Evolutionary conservation across 345 rosid genomes (phyloP), one percentile per base, ranked within the genome.

Genomic region (Euclidium syriacum): DNA sequence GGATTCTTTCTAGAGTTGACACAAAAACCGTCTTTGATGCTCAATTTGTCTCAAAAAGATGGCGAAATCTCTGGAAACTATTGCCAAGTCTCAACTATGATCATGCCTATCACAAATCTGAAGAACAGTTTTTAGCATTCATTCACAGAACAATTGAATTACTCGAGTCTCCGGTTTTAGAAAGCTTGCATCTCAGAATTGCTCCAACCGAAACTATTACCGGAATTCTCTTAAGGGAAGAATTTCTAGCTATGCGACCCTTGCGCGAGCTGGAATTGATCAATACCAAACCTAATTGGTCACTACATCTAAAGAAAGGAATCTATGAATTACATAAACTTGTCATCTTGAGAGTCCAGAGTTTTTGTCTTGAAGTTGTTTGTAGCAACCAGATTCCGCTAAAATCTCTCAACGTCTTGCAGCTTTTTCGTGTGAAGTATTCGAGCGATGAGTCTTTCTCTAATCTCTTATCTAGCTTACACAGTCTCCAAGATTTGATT

Each of bases 1-100:
- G 40, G 12, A 58, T 58, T 12, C 38, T 58, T 1, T 58, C 50
- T 7, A 11, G 26, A 2, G 26, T 42, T 58, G 27, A 9, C 2
- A 58, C 64, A 29, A 58, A 58, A 43, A 43, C 38, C 11, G 64
- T 23, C 40, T 18, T 30, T 2, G 64, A 41, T 8, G 41, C 64
- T 58, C 38, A 27, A n/a, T 6, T 43, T 44, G 2, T 30, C 40
- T 58, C 40, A 7, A 58, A 42, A 30, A 27, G 64, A 43, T 58
- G 64, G 64, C 34, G 8, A 58, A 26, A 27, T 42, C 52, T 58
- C 3, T 58, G 64, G 64, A 42, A 16, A 6, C 18, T 10, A 15
- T 12, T 43, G 29, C 19, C 40, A 19, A 29, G 40, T 6, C 64
- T 42, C 19, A 10, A 43, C 51, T 33, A 43, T 30, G 64, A 42